These are phyloP conservation scores for Syzygium syzygioides DNA, from an alignment of 441 rosid species.

Conservation along the genomic window DNA sequence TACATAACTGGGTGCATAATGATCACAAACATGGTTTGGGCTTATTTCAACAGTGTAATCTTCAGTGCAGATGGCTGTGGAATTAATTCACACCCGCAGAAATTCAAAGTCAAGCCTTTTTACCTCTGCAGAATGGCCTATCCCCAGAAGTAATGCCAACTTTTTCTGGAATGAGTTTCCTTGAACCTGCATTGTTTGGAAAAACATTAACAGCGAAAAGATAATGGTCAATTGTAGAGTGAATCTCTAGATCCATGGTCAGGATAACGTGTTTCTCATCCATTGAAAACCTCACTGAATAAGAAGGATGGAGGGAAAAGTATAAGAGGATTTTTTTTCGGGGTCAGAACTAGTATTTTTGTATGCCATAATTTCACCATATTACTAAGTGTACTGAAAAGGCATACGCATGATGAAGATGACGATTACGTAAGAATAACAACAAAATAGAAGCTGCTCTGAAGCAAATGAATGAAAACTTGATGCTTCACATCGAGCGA, in stretches of 20 bases:
- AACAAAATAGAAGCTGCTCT: background rate
- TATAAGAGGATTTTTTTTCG: background rate
- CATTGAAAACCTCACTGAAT: background rate
- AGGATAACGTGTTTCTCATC: background rate
- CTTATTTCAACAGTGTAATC: background rate
- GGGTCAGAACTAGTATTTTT: background rate
- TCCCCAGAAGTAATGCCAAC: conserved; percentile 74
- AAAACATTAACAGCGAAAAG: background rate
- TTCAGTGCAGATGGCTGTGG: background rate
- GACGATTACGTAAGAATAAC: background rate
- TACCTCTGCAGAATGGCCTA: conserved; percentile 74
- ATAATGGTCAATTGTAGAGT: background rate
- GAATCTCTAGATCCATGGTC: background rate
- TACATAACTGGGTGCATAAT: background rate
- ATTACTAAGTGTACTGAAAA: background rate
- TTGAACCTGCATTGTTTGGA: conserved; percentile 46
- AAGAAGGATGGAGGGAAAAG: background rate
- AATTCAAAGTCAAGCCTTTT: conserved; percentile 9
- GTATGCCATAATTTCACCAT: background rate
- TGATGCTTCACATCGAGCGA: background rate
- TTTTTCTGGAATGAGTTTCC: conserved; percentile 99
- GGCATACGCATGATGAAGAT: background rate
- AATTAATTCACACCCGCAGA: background rate
- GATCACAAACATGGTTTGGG: background rate
- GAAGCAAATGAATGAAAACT: background rate